Conservation (phyloP, 2,329 filamentous ascomycete genomes). For the Arthrobotrys musiformis region DNA sequence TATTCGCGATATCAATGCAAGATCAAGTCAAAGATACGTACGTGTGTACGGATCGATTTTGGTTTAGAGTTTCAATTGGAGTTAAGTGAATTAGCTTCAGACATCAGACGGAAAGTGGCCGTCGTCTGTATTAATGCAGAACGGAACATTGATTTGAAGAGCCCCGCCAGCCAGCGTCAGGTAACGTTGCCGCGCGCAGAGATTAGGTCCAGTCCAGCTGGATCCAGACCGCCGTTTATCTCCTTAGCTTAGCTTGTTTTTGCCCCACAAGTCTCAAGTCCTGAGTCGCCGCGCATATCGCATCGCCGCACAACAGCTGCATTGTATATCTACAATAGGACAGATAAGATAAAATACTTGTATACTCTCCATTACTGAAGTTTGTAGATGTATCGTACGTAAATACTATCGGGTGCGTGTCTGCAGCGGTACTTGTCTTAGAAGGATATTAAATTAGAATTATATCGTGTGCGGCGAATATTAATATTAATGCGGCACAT, state of each 20-base stretch:
- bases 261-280: neutral
- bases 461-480: conserved; percentile 17
- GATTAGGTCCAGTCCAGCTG: neutral
- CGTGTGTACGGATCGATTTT: too few species aligned
- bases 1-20: conserved; percentile 1
- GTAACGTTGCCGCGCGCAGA: neutral
- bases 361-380: too few species aligned
- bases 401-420: too few species aligned
- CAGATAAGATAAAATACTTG: too few species aligned
- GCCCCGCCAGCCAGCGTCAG: conserved; percentile 27
- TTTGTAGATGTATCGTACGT: too few species aligned
- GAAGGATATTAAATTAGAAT: too few species aligned
- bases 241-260: too few species aligned
- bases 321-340: too few species aligned
- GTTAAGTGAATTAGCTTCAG: neutral
- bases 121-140: conserved; percentile 26
- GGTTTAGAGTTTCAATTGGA: conserved; percentile 20
- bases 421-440: too few species aligned
- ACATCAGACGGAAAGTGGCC: conserved; percentile 42
- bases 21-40: neutral
- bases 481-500: conserved; percentile 35
- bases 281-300: neutral
- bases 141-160: conserved; percentile 30
- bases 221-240: conserved; percentile 4
- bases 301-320: neutral